A percentile compares a stretch with the other conserved stretches of the same genome.
Evolutionary conservation across 2,329 filamentous ascomycete genomes (phyloP).

Genomic region (Xylaria hypoxylon): DNA sequence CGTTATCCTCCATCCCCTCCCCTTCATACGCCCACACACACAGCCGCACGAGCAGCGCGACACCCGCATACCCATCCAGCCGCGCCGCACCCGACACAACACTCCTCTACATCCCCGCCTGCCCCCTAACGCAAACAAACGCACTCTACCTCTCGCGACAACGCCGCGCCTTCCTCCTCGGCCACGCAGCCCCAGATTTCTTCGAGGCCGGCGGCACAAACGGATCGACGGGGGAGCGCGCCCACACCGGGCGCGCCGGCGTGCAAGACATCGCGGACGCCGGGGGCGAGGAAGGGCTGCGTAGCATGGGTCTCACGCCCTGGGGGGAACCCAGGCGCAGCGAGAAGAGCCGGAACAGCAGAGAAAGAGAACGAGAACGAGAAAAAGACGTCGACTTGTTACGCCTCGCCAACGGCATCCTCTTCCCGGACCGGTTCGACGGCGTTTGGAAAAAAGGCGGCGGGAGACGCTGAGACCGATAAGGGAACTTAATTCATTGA

Average conservation of each 20-base stretch:
- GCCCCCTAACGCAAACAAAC: conserved; percentile 81
- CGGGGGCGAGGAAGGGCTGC: conserved; percentile 52
- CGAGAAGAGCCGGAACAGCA: neutral
- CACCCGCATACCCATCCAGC: neutral
- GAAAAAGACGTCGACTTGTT: conserved; percentile 41
- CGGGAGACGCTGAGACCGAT: conserved; percentile 4
- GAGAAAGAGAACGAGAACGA: neutral
- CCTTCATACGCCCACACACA: conserved; percentile 1
- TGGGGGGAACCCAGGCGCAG: conserved; percentile 49
- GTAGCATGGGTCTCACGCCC: conserved; percentile 59
- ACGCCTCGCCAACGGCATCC: conserved; percentile 45
- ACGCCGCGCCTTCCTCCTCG: conserved; percentile 74
- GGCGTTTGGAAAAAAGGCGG: conserved; percentile 24
- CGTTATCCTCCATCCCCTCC: neutral
- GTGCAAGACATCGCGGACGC: conserved; percentile 54
- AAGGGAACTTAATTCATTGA: neutral
- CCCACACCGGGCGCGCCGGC: conserved; percentile 62
- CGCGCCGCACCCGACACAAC: conserved; percentile 67
- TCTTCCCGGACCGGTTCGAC: conserved; percentile 47
- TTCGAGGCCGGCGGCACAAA: conserved; percentile 15
- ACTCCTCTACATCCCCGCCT: conserved; percentile 86
- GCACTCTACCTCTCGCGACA: conserved; percentile 77
- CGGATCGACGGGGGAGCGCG: conserved; percentile 65
- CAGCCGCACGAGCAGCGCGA: neutral
- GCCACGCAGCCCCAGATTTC: conserved; percentile 76